Evolutionary conservation across 2,329 filamentous ascomycete genomes (phyloP), one percentile per base, ranked within the genome.

Genomic region (Hypoxylon rubiginosum): DNA sequence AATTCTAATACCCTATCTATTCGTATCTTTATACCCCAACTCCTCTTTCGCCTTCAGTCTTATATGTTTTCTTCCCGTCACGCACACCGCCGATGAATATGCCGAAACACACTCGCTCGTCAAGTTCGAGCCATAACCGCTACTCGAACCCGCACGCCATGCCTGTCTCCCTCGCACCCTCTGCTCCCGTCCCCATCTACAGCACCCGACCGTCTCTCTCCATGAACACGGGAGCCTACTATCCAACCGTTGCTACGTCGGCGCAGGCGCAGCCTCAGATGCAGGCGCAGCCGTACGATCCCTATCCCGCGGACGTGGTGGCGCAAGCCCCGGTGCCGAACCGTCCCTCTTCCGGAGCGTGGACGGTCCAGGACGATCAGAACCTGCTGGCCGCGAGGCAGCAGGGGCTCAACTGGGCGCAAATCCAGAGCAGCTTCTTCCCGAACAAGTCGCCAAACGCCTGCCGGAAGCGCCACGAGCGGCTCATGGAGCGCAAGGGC

Each of bases 391-490:
- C 83, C 46, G 92, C 92, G 15, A 88, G 93, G 57, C 87, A 90
- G 51, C 88, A 90, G 73, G 91, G 92, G 24, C 85, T 94, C 77
- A 95, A 94, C 79, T 97, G 93, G 93, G 86, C 88, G 58, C 90
- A 92, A 73, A 96, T 97, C 75, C 90, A 93, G 73, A 84, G 85
- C 66, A 87, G 85, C 67, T 88, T 93, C 79, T 97, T 97, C 77
- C 91, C 90, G 0, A 84, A 81, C 77, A 97, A 97, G 82, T 89
- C 88, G 8, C 82, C 91, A 63, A 96, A 96, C 77, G 94, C 94
- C 17, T 97, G 93, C 80, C 92, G 93, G 69, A 97, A 97, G 82
- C 88, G 93, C 59, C 93, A 97, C 74, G 93, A 97, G 80, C 86
- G 93, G 43, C 82, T 97, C 70, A 90, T 95, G 84, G 91, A 95